These are phyloP conservation scores for Entomortierella parvispora DNA, from an alignment of 192 early-diverging fungal species.

Conservation along the genomic window DNA sequence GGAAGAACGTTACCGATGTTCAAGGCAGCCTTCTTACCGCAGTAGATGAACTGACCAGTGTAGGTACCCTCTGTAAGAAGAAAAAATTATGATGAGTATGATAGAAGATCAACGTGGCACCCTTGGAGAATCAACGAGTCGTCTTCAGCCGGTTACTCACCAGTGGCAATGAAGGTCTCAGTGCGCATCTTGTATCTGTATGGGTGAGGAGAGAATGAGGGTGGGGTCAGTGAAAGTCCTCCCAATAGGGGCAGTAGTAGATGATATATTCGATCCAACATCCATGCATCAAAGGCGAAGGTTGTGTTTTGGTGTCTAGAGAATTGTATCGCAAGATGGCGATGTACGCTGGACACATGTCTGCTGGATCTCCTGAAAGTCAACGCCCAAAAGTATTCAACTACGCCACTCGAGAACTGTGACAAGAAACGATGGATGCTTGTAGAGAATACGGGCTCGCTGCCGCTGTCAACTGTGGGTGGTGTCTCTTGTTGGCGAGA, in stretches of 20 bases:
- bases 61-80: constrained; percentile 86
- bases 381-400: too few relatives aligned
- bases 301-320: too few relatives aligned
- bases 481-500: too few relatives aligned
- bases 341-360: too few relatives aligned
- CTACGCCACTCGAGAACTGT: too few relatives aligned
- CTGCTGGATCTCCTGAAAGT: too few relatives aligned
- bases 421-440: too few relatives aligned
- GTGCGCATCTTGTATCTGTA: constrained; percentile 54
- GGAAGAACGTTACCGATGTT: constrained; percentile 96
- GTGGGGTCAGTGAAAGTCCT: background rate
- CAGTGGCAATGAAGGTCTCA: constrained; percentile 61
- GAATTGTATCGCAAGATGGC: too few relatives aligned
- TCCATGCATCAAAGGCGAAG: too few relatives aligned
- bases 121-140: background rate
- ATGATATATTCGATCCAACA: background rate
- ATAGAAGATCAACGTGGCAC: background rate
- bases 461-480: too few relatives aligned
- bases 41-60: constrained; percentile 99
- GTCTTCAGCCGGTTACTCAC: constrained; percentile 4
- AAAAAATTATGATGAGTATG: background rate
- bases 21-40: constrained; percentile 95
- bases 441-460: too few relatives aligned
- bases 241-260: too few relatives aligned
- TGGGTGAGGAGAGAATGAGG: background rate